Conservation (phyloP, 768 basidiomycete species). For the Lactarius hengduanensis region DNA sequence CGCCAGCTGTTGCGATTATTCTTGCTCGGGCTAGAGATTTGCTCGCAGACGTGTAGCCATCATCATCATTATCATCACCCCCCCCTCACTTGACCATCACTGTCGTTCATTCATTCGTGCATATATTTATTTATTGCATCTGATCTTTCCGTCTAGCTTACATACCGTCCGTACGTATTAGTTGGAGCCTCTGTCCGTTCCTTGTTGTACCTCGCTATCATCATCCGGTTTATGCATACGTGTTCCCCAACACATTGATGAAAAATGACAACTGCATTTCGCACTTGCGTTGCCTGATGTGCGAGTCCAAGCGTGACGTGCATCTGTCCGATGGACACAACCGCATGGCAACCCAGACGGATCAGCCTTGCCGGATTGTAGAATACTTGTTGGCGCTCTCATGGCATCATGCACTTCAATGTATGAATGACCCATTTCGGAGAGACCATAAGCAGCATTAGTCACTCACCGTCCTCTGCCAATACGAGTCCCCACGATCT, state of each 20-base stretch:
- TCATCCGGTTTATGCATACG: neutral
- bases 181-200: neutral
- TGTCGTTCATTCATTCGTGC: constrained; percentile 14
- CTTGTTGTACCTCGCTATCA: constrained; percentile 13
- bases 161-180: constrained; percentile 5
- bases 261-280: neutral
- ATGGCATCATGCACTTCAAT: no score
- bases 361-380: no score
- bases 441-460: neutral
- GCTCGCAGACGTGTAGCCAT: constrained; percentile 12
- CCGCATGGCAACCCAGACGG: neutral
- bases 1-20: neutral
- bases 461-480: neutral
- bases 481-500: no score
- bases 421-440: no score
- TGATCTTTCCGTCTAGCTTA: constrained; percentile 1
- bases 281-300: neutral
- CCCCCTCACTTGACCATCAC: neutral
- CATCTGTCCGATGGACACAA: neutral
- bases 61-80: neutral
- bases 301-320: neutral
- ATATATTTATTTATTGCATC: constrained; percentile 20
- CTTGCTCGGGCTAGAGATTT: neutral
- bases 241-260: neutral
- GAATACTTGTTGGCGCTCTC: neutral